These are phyloP conservation scores for Leccinellum luteum DNA, from an alignment of 768 basidiomycete species.

Conservation along the genomic window DNA sequence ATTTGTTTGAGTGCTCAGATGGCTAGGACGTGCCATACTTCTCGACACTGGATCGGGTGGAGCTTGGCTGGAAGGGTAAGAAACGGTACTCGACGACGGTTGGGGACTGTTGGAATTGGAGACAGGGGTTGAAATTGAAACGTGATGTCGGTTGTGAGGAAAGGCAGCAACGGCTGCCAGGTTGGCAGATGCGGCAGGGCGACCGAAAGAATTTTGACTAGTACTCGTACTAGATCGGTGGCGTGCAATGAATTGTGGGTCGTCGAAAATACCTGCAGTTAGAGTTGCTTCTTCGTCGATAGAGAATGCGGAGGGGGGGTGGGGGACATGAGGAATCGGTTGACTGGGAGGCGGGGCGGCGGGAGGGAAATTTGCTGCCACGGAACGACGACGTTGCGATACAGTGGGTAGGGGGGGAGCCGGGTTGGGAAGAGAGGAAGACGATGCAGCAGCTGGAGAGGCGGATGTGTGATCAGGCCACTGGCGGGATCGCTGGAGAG, in stretches of 20 bases:
- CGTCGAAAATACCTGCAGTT: constrained; percentile 26
- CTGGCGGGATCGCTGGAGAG: constrained; percentile 32
- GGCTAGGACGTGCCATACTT: constrained; percentile 41
- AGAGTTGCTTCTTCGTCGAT: constrained; percentile 21
- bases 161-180: constrained; percentile 61
- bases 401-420: constrained; percentile 29
- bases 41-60: constrained; percentile 58
- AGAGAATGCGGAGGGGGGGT: constrained; percentile 20
- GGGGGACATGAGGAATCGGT: constrained; percentile 70
- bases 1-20: constrained; percentile 19
- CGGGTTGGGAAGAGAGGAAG: constrained; percentile 32
- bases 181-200: constrained; percentile 45
- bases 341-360: constrained; percentile 69
- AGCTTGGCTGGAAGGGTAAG: constrained; percentile 41
- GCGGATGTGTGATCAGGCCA: constrained; percentile 30
- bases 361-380: constrained; percentile 60
- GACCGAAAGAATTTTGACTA: constrained; percentile 29
- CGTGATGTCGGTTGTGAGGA: constrained; percentile 48
- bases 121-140: constrained; percentile 23
- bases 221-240: constrained; percentile 38
- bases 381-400: constrained; percentile 63
- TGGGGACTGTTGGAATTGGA: constrained; percentile 29
- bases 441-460: constrained; percentile 27
- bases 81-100: constrained; percentile 16
- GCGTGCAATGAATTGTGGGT: constrained; percentile 27